These are phyloP conservation scores for Chlamydomonas eustigma DNA, from an alignment of 139 green algal species.

Conservation along the genomic window DNA sequence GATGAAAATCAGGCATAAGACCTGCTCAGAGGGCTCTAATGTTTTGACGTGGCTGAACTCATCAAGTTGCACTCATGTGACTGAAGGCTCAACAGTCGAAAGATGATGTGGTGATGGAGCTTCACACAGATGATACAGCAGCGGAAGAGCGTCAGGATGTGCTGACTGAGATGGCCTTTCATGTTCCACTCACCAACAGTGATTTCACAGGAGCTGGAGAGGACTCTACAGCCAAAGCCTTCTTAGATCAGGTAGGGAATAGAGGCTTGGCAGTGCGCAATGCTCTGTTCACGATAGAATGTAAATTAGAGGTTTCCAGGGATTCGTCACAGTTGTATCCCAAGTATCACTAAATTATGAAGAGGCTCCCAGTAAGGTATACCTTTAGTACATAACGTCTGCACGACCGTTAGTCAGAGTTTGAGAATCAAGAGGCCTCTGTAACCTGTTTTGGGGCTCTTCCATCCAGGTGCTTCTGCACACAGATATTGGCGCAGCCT, in stretches of 20 bases:
- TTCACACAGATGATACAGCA: slow-evolving; percentile 84
- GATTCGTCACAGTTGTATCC: too few species aligned
- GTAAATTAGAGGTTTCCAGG: too few species aligned
- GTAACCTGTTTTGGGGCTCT: not conserved
- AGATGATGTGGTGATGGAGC: slow-evolving; percentile 91
- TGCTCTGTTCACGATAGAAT: too few species aligned
- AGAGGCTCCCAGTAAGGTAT: too few species aligned
- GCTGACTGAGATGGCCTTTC: slow-evolving; percentile 86
- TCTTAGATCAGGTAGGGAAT: not conserved
- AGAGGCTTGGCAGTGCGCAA: too few species aligned
- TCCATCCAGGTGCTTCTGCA: not conserved
- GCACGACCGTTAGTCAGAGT: not conserved
- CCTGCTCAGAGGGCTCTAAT: too few species aligned
- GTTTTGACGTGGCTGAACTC: too few species aligned
- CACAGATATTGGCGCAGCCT: slow-evolving; percentile 33
- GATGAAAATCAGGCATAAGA: too few species aligned
- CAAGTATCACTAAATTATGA: too few species aligned
- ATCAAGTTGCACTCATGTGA: not conserved
- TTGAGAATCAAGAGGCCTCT: not conserved
- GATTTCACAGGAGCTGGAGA: slow-evolving; percentile 4
- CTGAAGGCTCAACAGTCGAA: slow-evolving; percentile 46
- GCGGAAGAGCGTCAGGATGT: slow-evolving; percentile 66
- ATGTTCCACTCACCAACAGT: slow-evolving; percentile 46
- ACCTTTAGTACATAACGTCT: not conserved
- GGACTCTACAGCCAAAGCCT: not conserved